Conservation (phyloP, 352 stramenopile genomes). For the Phytopythium aichiense region DNA sequence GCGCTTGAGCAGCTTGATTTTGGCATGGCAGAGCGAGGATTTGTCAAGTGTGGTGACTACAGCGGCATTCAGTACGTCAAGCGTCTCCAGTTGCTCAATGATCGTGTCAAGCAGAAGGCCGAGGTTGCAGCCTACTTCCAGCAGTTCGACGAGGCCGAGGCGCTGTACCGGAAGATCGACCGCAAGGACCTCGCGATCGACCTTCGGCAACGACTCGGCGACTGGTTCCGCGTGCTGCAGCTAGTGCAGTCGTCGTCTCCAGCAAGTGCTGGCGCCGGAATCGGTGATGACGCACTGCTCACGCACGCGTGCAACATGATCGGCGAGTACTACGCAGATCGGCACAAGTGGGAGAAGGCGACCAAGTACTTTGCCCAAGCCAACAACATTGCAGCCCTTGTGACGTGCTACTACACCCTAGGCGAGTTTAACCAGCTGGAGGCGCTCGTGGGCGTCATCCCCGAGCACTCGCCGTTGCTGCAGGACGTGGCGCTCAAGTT, state of each 20-base stretch:
- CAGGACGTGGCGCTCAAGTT: constrained; percentile 88
- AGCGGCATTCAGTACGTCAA: constrained; percentile 93
- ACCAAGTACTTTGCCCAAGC: constrained; percentile 90
- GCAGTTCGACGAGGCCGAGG: constrained; percentile 91
- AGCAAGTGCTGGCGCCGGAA: constrained; percentile 13
- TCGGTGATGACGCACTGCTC: constrained; percentile 79
- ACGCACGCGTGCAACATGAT: constrained; percentile 86
- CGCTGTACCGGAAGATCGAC: constrained; percentile 91
- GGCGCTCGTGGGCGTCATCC: constrained; percentile 79
- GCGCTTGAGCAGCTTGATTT: constrained; percentile 91
- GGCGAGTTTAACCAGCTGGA: constrained; percentile 88
- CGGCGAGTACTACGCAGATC: constrained; percentile 88
- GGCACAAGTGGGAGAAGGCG: constrained; percentile 91
- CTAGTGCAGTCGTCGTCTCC: constrained; percentile 48
- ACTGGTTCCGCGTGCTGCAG: constrained; percentile 92
- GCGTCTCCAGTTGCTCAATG: constrained; percentile 78
- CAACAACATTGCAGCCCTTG: constrained; percentile 69
- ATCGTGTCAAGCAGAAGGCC: constrained; percentile 90
- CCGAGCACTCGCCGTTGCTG: constrained; percentile 73
- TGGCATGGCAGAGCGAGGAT: constrained; percentile 88
- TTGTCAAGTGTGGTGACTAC: constrained; percentile 91
- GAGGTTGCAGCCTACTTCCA: constrained; percentile 90
- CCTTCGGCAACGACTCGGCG: constrained; percentile 83
- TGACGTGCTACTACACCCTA: constrained; percentile 90
- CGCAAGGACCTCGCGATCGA: constrained; percentile 93